A percentile compares a stretch with the other conserved stretches of the same genome.
These are phyloP conservation scores for Russula sp. DNA, from an alignment of 768 basidiomycete species.

Conservation along the genomic window DNA sequence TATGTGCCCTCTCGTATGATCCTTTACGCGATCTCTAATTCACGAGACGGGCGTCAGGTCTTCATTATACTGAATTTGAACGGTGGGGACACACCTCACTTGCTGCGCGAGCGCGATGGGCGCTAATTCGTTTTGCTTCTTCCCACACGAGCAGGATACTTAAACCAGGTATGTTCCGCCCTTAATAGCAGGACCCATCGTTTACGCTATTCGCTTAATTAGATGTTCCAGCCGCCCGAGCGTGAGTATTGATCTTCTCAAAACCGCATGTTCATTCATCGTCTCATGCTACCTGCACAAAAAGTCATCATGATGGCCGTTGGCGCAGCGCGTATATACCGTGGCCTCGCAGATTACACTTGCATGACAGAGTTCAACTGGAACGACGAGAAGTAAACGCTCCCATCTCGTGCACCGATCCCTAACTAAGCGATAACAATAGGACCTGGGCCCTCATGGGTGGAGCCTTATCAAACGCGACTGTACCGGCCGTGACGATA, in stretches of 20 bases:
- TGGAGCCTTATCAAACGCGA: not conserved
- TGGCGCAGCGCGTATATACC: conserved; percentile 18
- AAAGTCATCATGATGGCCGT: conserved; percentile 20
- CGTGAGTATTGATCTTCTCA: conserved; percentile 8
- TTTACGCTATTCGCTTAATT: not conserved
- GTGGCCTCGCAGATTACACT: conserved; percentile 13
- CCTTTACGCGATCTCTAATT: not conserved
- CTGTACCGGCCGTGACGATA: not conserved
- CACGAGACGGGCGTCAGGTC: not conserved
- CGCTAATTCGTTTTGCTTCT: not conserved
- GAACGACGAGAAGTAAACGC: conserved; percentile 7
- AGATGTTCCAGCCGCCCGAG: conserved; percentile 19
- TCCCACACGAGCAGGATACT: not conserved
- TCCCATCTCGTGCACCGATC: not conserved
- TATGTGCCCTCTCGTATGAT: not conserved
- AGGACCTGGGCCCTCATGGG: conserved; percentile 1
- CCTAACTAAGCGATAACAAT: not conserved
- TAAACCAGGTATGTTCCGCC: conserved; percentile 1
- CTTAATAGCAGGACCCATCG: not conserved
- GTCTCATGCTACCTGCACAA: not conserved
- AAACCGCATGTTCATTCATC: not conserved
- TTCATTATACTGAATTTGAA: conserved; percentile 14
- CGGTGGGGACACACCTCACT: conserved; percentile 1
- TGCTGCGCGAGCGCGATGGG: not conserved
- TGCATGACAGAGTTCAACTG: conserved; percentile 16